These are phyloP conservation scores for Rhynchospora tenuis DNA, from an alignment of 176 grass and related monocot species.

Conservation along the genomic window DNA sequence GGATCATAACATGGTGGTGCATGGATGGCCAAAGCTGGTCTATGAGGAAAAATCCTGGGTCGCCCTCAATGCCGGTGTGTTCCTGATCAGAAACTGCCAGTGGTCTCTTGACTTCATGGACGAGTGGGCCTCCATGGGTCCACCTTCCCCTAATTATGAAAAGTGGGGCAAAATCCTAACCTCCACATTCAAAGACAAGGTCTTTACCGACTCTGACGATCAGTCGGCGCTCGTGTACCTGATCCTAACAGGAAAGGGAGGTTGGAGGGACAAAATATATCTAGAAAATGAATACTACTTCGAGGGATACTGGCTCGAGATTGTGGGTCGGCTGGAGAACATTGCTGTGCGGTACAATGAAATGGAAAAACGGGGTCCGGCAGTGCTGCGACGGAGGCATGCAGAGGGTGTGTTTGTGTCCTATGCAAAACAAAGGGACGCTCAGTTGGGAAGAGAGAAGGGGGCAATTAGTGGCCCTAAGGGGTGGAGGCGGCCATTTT, in stretches of 20 bases:
- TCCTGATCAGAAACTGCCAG: constrained; percentile 95
- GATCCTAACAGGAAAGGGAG: constrained; percentile 19
- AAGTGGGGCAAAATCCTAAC: constrained; percentile 35
- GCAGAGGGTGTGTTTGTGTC: constrained; percentile 36
- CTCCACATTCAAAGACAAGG: constrained; percentile 58
- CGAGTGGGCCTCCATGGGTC: constrained; percentile 11
- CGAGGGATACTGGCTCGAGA: constrained; percentile 88
- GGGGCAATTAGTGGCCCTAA: constrained; percentile 27
- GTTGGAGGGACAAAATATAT: constrained; percentile 60
- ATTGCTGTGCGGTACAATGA: constrained; percentile 44
- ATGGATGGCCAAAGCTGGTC: constrained; percentile 68
- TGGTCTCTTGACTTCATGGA: constrained; percentile 80
- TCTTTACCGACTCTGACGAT: constrained; percentile 73
- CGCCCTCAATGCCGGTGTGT: constrained; percentile 88
- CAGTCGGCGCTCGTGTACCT: background rate
- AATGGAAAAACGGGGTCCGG: constrained; percentile 37
- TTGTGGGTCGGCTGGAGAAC: constrained; percentile 50
- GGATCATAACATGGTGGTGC: constrained; percentile 61
- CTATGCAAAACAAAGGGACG: constrained; percentile 37
- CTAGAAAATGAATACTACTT: constrained; percentile 71
- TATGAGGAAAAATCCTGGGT: constrained; percentile 50
- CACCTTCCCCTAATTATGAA: background rate
- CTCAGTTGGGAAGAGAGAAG: constrained; percentile 20
- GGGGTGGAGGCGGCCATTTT: constrained; percentile 58
- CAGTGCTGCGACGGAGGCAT: constrained; percentile 39